Evolutionary conservation across 495 filamentous ascomycete species (phyloP), one percentile per base, ranked within the genome.

Genomic region (Bacidia gigantensis): DNA sequence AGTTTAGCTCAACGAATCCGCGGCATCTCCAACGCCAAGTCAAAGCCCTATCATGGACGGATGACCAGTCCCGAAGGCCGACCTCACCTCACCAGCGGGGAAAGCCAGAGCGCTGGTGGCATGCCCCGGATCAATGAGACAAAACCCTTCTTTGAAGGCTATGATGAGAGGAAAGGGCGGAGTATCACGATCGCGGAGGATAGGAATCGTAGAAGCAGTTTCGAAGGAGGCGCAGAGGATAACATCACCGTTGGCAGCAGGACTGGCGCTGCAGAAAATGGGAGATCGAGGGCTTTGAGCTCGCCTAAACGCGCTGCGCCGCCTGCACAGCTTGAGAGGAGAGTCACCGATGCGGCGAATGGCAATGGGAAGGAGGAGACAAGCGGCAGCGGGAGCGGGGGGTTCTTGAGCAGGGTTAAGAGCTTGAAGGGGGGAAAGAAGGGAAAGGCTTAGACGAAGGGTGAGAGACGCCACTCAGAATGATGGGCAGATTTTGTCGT

Each of bases 131-230:
- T 63, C 42, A 71, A 74, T 18, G 49, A 60, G 42, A 63, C 52
- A 41, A 95, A 92, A 64, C 89, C 88, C 3, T 96, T 94, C 72
- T 93, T 94, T 66, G 74, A 76, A 53, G 89, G 95, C 44, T 93
- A 85, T 60, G 81, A 83, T 53, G 83, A 87, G 29, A 80, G 66
- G 64, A 87, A 86, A 62, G 79, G 77, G 17, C 73, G 74, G 44
- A 69, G 67, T 22, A 81, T 86, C 58, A 69, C 70, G 18, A 63
- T 72, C 43, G 72, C 73, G 1, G 78, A 83, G 55, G 73, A 66
- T 62, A 70, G 59, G 68, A 76, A 58, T 59, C 62, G 29, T 63
- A 68, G 44, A 17, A 22, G 23, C n/a, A 51, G 45, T 35, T 43
- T 42, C 2, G 25, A 23, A 10, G 35, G 21, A 11, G 23, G 38